These are phyloP conservation scores for Pleurotus djamor DNA, from an alignment of 768 basidiomycete species.

Conservation along the genomic window DNA sequence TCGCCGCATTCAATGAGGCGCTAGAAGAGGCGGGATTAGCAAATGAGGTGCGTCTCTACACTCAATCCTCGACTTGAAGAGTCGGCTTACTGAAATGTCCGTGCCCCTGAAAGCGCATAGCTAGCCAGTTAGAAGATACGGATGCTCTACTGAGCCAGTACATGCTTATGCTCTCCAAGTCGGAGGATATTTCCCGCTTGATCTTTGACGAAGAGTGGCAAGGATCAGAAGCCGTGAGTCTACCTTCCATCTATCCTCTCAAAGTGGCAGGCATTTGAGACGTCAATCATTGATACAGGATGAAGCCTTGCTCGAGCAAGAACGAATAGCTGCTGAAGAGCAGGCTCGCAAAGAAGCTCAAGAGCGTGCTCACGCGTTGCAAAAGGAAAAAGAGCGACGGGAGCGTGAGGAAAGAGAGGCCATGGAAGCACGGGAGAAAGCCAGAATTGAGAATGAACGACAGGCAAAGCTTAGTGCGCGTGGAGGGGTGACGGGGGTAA, in stretches of 20 bases:
- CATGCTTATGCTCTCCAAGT: constrained; percentile 62
- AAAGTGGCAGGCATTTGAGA: no score
- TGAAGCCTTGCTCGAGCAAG: constrained; percentile 49
- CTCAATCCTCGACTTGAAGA: no score
- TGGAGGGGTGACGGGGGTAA: constrained; percentile 67
- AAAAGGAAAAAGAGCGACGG: constrained; percentile 42
- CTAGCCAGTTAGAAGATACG: constrained; percentile 66
- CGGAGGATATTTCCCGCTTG: constrained; percentile 64
- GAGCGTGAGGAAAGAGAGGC: constrained; percentile 50
- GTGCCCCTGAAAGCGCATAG: constrained; percentile 48
- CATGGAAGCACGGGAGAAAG: constrained; percentile 36
- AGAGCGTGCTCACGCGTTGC: constrained; percentile 35
- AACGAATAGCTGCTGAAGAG: constrained; percentile 41
- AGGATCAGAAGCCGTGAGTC: constrained; percentile 68
- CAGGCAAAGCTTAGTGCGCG: constrained; percentile 29
- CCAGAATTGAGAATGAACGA: constrained; percentile 43
- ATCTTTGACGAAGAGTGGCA: constrained; percentile 79
- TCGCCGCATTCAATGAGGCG: constrained; percentile 68
- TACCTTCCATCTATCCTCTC: not conserved
- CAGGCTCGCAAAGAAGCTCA: constrained; percentile 41
- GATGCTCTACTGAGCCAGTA: constrained; percentile 77
- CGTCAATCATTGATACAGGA: constrained; percentile 40
- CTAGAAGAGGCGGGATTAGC: constrained; percentile 59
- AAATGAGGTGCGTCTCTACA: constrained; percentile 55
- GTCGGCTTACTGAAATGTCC: not conserved